A percentile compares a stretch with the other conserved stretches of the same genome.
Conservation (phyloP, 2,329 filamentous ascomycete species). For the Hymenoscyphus linearis region DNA sequence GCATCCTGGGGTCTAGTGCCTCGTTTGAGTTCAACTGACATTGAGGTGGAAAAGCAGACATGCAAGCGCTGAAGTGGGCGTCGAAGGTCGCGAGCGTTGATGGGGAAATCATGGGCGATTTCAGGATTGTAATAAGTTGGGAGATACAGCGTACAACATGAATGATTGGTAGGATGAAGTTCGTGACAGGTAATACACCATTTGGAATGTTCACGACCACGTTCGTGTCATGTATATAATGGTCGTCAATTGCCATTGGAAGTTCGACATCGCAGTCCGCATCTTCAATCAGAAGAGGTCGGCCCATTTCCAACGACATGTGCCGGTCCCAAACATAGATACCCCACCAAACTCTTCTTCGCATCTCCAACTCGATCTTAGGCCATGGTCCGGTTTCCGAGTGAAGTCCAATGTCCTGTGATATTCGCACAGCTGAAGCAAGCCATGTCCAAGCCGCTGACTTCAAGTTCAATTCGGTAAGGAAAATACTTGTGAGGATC, state of each 20-base stretch:
- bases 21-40: constrained; percentile 64
- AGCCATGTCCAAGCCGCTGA: constrained; percentile 84
- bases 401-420: constrained; percentile 80
- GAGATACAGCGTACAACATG: constrained; percentile 76
- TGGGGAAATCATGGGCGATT: constrained; percentile 59
- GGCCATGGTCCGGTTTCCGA: constrained; percentile 68
- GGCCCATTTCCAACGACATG: constrained; percentile 72
- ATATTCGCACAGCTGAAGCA: constrained; percentile 70
- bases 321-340: constrained; percentile 85
- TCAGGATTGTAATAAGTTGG: constrained; percentile 65
- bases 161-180: constrained; percentile 72
- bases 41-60: constrained; percentile 68
- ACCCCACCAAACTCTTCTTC: constrained; percentile 87
- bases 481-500: constrained; percentile 70
- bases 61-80: constrained; percentile 69
- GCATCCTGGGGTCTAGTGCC: constrained; percentile 65
- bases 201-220: constrained; percentile 48
- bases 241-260: constrained; percentile 76
- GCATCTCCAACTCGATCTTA: constrained; percentile 76
- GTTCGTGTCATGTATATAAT: constrained; percentile 59
- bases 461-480: constrained; percentile 81
- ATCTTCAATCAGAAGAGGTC: constrained; percentile 79
- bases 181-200: constrained; percentile 52
- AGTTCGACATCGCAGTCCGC: constrained; percentile 80
- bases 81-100: constrained; percentile 74